These are phyloP conservation scores for Anthracocystis walkeri DNA, from an alignment of 1,284 basidiomycete species.

Conservation along the genomic window DNA sequence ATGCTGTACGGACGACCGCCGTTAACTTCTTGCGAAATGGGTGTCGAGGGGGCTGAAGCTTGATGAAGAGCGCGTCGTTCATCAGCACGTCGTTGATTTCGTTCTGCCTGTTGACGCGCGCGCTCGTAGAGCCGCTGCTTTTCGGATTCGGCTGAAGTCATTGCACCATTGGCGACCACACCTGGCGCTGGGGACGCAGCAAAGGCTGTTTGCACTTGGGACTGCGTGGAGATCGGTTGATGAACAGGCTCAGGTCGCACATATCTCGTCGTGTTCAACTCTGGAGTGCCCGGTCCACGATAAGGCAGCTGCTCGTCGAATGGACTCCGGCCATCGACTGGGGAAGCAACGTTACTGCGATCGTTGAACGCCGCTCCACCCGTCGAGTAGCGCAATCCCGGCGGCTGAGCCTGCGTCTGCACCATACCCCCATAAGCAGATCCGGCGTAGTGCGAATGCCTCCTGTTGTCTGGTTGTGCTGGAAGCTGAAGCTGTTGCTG, in stretches of 20 bases:
- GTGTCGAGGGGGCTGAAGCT: slow-evolving; percentile 4
- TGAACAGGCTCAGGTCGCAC: slow-evolving; percentile 40
- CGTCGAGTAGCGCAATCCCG: slow-evolving; percentile 11
- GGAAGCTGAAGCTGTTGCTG: slow-evolving; percentile 14
- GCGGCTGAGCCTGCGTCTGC: slow-evolving; percentile 6
- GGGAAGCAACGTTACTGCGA: slow-evolving; percentile 17
- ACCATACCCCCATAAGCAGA: slow-evolving; percentile 4
- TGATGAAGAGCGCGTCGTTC: slow-evolving; percentile 44
- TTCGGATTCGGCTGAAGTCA: slow-evolving; percentile 57
- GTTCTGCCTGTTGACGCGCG: slow-evolving; percentile 63
- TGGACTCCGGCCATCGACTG: slow-evolving; percentile 18
- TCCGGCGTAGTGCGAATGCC: slow-evolving; percentile 21
- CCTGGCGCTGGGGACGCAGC: background rate
- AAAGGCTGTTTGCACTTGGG: slow-evolving; percentile 7
- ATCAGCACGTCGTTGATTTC: slow-evolving; percentile 57
- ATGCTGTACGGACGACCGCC: slow-evolving; percentile 40
- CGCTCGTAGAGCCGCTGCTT: slow-evolving; percentile 64
- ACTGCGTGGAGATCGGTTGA: slow-evolving; percentile 10
- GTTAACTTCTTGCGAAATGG: slow-evolving; percentile 17
- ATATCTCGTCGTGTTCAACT: slow-evolving; percentile 25
- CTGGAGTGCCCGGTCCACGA: slow-evolving; percentile 25
- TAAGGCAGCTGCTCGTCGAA: slow-evolving; percentile 18
- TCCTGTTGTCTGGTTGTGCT: slow-evolving; percentile 15
- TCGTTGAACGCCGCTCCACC: slow-evolving; percentile 12
- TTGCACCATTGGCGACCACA: background rate